Evolutionary conservation across 805 yeast species (phyloP).

Genomic region (Candida vaughaniae): DNA sequence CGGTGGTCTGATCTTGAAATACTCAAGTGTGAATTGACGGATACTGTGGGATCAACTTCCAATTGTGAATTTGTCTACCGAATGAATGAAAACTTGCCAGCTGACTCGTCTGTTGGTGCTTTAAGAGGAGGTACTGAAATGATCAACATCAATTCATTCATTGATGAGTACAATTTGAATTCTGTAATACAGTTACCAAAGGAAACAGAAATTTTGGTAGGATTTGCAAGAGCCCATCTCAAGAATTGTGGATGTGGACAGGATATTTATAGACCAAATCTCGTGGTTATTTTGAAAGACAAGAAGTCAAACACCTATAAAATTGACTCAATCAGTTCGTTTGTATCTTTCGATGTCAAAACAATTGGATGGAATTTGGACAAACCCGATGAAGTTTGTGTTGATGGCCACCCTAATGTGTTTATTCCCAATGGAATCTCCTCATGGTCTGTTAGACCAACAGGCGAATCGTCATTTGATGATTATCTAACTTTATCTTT

Average conservation of each 20-base stretch:
- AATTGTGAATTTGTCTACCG: constrained; percentile 14
- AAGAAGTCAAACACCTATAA: constrained; percentile 15
- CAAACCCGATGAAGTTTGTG: constrained; percentile 23
- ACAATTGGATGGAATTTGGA: constrained; percentile 29
- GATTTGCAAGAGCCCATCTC: constrained; percentile 42
- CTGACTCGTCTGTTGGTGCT: constrained; percentile 22
- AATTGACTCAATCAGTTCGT: constrained; percentile 30
- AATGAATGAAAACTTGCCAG: constrained; percentile 3
- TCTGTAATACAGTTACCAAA: constrained; percentile 14
- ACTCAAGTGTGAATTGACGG: constrained; percentile 15
- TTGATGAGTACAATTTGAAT: constrained; percentile 5
- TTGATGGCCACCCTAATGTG: constrained; percentile 21
- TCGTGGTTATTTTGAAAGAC: constrained; percentile 26
- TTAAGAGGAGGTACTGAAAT: constrained; percentile 39
- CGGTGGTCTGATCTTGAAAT: constrained; percentile 25
- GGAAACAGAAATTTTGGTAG: constrained; percentile 32
- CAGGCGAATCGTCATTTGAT: constrained; percentile 9
- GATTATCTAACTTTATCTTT: constrained; percentile 34
- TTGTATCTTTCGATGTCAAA: constrained; percentile 27
- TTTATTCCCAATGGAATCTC: constrained; percentile 38
- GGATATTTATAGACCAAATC: constrained; percentile 39
- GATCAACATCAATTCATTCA: constrained; percentile 20
- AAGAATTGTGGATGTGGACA: constrained; percentile 40
- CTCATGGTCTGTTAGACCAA: constrained; percentile 19
- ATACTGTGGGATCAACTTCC: constrained; percentile 12